Base-by-base conservation (phyloP, 352 stramenopile species). In the Phytophthora ramorum region DNA sequence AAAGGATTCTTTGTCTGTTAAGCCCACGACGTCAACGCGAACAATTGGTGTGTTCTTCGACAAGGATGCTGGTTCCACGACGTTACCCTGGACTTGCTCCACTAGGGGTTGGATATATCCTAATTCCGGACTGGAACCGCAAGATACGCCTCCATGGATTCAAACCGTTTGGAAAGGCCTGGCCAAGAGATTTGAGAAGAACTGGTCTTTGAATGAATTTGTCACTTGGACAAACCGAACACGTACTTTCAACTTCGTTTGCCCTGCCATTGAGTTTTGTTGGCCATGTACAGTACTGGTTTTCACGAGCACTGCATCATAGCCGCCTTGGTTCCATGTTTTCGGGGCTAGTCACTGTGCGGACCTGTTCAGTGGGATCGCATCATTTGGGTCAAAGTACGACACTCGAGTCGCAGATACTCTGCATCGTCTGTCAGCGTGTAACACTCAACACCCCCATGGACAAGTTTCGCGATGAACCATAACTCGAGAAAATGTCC, bases 301-400 rank as follows among this genome's bases (percentile, higher is more conserved):
- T 44, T 44, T 16, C n/a, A 44, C 37, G 37, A 22, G 14, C 12
- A 66, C 38, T 1, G 41, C 58, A n/a, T 66, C 58, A 12, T 60
- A 55, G 22, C 40, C 50, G 22, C 47, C 38, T 38, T 46, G 26
- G 19, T 38, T 66, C 58, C 47, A 66, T 5, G 6, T 41, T 30
- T 17, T 7, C 17, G 48, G 58, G 2, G 22, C 56, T 5, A 64
- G 8, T 46, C 46, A 64, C 13, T 47, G 56, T 6, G 5, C 1
- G 14, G 22, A 38, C 20, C 8, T 26, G 19, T 47, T 13, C 7
- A 62, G 13, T 7, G 30, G 51, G 10, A 45, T 47, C 20, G 9
- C 12, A 22, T 14, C 19, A 7, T 49, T 48, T 41, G 37, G 41
- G 34, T 35, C 43, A 30, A 49, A 49, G 7, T 49, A 32, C 19